phyloP scores from a whole-genome alignment of 139 green algal species.

The Monoraphidium neglectum region DNA sequence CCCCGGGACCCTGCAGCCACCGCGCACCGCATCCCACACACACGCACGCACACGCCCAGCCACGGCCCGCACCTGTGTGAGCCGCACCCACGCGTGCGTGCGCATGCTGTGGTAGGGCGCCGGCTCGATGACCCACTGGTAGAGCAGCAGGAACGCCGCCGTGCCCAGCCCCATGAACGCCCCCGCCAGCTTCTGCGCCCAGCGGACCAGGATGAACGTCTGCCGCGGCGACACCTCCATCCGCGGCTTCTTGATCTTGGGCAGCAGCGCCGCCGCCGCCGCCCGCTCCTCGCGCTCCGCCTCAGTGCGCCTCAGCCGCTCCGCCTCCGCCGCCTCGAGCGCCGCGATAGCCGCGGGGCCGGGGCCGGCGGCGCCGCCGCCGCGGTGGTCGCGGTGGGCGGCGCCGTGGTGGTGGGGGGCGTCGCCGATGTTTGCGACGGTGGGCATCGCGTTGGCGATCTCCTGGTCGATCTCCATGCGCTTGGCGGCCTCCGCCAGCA shows the following conservation, averaged over 20 bases:
- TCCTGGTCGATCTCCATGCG: conserved; percentile 35
- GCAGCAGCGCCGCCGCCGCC: too few species aligned
- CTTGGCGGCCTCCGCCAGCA: conserved; percentile 42
- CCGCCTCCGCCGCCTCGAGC: neutral
- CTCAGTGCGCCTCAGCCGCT: too few species aligned
- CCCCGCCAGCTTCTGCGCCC: conserved; percentile 63
- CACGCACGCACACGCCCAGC: neutral
- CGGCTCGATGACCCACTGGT: conserved; percentile 84
- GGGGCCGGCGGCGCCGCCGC: neutral
- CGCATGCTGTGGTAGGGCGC: conserved; percentile 58
- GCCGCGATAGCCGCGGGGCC: neutral
- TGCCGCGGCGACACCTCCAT: neutral
- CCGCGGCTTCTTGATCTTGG: too few species aligned
- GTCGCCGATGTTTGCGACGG: conserved; percentile 37
- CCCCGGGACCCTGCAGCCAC: too few species aligned
- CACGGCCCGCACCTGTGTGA: conserved; percentile 34
- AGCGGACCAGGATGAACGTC: conserved; percentile 30
- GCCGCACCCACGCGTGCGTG: conserved; percentile 56
- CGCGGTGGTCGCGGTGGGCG: conserved; percentile 13
- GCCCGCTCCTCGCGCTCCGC: too few species aligned
- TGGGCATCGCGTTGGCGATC: conserved; percentile 38
- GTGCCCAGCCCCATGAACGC: conserved; percentile 62
- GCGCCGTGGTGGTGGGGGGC: conserved; percentile 15
- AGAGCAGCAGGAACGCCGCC: conserved; percentile 72
- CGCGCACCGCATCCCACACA: neutral